phyloP scores from a whole-genome alignment of 1,284 basidiomycete species.

The Schizophyllum amplum region DNA sequence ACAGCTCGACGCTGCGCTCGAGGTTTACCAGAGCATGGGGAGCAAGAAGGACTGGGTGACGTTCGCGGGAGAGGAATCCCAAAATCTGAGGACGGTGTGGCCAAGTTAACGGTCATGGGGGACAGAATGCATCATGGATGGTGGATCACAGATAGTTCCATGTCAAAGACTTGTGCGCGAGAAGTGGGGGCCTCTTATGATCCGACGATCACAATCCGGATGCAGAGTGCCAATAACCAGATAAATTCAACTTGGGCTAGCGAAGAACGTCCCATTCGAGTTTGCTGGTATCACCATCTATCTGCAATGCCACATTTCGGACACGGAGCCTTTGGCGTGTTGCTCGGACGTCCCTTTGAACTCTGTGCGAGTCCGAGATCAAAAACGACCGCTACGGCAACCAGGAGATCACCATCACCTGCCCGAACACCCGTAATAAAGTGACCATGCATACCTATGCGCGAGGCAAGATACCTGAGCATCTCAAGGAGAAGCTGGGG shows the following conservation, averaged over 20 bases:
- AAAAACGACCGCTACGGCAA: conserved; percentile 3
- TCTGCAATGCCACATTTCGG: conserved; percentile 7
- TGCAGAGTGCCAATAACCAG: conserved; percentile 9
- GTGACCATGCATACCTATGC: conserved; percentile 8
- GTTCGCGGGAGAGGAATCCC: too few species aligned
- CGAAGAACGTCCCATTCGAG: conserved; percentile 7
- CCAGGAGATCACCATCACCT: conserved; percentile 9
- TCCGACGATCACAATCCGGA: conserved; percentile 4
- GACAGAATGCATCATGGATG: conserved; percentile 6
- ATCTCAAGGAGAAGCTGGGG: not conserved
- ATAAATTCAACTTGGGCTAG: conserved; percentile 7
- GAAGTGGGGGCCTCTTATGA: conserved; percentile 5
- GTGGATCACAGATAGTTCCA: conserved; percentile 8
- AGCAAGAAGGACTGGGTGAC: too few species aligned
- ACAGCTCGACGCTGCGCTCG: too few species aligned
- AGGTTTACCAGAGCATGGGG: too few species aligned
- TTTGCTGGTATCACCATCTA: conserved; percentile 8
- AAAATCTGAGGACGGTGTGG: not conserved
- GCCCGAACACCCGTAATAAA: conserved; percentile 5
- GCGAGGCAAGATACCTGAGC: conserved; percentile 1
- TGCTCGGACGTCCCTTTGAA: conserved; percentile 8
- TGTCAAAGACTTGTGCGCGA: conserved; percentile 3
- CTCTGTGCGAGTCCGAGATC: conserved; percentile 6
- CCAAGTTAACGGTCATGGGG: not conserved
- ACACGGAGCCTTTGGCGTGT: conserved; percentile 4